phyloP scores from a whole-genome alignment of 2,329 filamentous ascomycete genomes.

The Cucurbitaria berberidis region DNA sequence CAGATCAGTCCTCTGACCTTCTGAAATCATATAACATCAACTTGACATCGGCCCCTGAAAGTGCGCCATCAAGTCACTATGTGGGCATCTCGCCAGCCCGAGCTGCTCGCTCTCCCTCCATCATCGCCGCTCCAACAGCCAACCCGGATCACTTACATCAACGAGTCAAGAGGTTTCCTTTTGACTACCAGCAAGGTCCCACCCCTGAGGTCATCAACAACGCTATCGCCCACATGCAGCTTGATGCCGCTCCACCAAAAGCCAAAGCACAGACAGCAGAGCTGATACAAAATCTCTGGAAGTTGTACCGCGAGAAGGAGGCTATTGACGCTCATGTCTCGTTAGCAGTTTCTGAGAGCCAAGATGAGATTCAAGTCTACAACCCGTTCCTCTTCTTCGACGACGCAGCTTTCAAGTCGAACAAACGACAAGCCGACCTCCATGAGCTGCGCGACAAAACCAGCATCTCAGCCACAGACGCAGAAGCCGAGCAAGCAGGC shows the following conservation, averaged over 20 bases:
- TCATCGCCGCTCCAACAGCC: constrained; percentile 64
- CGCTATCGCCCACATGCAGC: constrained; percentile 60
- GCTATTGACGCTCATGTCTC: constrained; percentile 65
- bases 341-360: constrained; percentile 50
- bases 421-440: constrained; percentile 65
- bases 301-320: constrained; percentile 69
- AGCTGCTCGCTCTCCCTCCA: constrained; percentile 65
- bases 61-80: constrained; percentile 51
- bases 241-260: constrained; percentile 55
- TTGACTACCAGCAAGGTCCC: constrained; percentile 62
- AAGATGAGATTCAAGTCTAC: constrained; percentile 57
- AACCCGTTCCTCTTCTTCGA: constrained; percentile 69
- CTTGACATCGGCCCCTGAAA: constrained; percentile 49
- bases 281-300: constrained; percentile 62
- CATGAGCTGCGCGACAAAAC: constrained; percentile 62
- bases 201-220: constrained; percentile 48
- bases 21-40: constrained; percentile 60
- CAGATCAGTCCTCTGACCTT: constrained; percentile 61
- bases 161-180: constrained; percentile 63
- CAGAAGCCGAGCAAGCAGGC: constrained; percentile 70
- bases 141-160: constrained; percentile 51
- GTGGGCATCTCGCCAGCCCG: constrained; percentile 72
- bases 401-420: constrained; percentile 70
- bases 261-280: constrained; percentile 54
- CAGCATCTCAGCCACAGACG: constrained; percentile 61